Conservation (phyloP, 257 asterid genomes). For the Linderniella brevidens region DNA sequence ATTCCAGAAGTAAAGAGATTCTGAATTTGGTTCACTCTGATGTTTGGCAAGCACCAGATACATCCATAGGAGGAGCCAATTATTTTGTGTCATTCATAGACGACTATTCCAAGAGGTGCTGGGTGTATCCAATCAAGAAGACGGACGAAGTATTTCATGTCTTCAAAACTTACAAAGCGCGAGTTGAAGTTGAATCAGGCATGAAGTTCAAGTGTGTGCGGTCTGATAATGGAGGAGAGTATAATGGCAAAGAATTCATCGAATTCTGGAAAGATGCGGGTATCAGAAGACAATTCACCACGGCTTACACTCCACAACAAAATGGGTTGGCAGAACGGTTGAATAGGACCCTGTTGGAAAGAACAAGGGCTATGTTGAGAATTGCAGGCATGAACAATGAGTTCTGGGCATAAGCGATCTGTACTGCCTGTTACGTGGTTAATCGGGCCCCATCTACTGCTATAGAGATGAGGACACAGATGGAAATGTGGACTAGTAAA, state of each 20-base stretch:
- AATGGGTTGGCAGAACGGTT: conserved; percentile 13
- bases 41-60: conserved; percentile 1
- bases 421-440: no score
- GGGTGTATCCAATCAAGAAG: conserved; percentile 10
- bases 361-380: conserved; percentile 9
- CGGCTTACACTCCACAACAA: conserved; percentile 11
- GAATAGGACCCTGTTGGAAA: no score
- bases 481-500: conserved; percentile 11
- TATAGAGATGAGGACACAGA: no score
- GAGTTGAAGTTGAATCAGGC: conserved; percentile 2
- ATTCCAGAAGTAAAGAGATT: neutral
- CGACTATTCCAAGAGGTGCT: conserved; percentile 6
- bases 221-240: neutral
- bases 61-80: conserved; percentile 1
- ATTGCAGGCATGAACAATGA: conserved; percentile 7
- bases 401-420: conserved; percentile 11
- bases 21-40: conserved; percentile 1
- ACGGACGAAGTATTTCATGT: neutral
- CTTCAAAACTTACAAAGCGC: conserved; percentile 2
- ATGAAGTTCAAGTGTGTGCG: conserved; percentile 5
- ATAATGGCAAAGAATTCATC: neutral
- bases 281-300: conserved; percentile 4
- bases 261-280: conserved; percentile 1
- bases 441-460: no score
- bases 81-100: conserved; percentile 7